Evolutionary conservation across 2,329 filamentous ascomycete genomes (phyloP).

Genomic region (Botrytis squamosa): DNA sequence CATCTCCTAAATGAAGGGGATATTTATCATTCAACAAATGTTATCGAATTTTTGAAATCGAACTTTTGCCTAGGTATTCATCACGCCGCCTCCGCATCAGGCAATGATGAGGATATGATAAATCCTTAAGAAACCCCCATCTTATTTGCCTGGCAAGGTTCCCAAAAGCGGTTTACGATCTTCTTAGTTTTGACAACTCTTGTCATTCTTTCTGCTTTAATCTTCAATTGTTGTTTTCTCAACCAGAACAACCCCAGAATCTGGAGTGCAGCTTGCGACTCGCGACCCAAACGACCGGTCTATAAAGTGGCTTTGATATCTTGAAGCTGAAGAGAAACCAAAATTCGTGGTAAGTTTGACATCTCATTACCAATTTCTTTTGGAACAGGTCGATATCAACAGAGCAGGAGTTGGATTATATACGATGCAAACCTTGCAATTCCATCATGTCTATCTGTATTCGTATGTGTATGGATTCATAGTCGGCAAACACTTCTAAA

Average conservation of each 20-base stretch:
- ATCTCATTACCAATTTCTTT: background rate
- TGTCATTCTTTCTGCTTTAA: background rate
- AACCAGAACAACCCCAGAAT: background rate
- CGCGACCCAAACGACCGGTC: no score
- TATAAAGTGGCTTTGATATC: background rate
- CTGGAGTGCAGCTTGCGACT: background rate
- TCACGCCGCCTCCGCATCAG: background rate
- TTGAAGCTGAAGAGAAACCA: background rate
- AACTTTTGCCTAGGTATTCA: background rate
- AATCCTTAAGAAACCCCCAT: background rate
- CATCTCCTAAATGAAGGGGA: background rate
- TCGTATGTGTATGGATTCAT: background rate
- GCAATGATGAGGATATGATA: constrained; percentile 7
- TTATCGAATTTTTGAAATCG: background rate
- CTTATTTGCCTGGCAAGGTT: background rate
- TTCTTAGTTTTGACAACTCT: background rate
- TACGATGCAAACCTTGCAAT: no score
- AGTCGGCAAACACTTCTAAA: background rate
- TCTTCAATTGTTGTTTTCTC: background rate
- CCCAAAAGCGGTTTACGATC: background rate
- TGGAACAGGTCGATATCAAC: background rate
- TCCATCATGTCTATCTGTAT: background rate
- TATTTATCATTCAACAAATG: background rate
- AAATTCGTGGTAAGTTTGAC: background rate
- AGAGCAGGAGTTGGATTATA: background rate